phyloP scores from a whole-genome alignment of 345 rosid genomes.

The Acer negundo region DNA sequence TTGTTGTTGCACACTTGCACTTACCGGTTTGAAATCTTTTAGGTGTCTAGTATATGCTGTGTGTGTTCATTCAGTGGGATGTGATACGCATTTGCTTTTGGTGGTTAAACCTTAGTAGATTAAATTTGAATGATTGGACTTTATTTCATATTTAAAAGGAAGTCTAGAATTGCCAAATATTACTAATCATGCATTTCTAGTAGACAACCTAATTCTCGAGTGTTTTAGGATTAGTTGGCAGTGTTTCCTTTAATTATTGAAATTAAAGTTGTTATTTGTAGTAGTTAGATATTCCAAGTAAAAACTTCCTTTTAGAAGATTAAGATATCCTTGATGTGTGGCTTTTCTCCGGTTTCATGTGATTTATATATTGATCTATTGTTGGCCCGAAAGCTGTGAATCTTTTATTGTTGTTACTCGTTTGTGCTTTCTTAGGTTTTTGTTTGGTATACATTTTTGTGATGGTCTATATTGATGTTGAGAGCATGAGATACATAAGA shows the following conservation, averaged over 20 bases:
- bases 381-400: not conserved
- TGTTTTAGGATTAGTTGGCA: not conserved
- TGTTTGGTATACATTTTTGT: not conserved
- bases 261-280: not conserved
- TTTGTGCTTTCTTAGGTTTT: not conserved
- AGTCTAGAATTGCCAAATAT: not conserved
- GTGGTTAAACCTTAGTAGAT: not conserved
- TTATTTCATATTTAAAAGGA: not conserved
- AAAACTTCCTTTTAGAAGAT: not conserved
- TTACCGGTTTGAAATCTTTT: not conserved
- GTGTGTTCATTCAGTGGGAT: not conserved
- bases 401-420: not conserved
- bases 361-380: not conserved
- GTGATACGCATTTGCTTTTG: not conserved
- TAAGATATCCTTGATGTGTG: not conserved
- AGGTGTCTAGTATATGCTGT: not conserved
- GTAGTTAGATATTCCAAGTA: not conserved
- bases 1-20: not conserved
- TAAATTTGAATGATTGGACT: not conserved
- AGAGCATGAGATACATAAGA: not conserved
- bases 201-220: not conserved
- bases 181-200: not conserved
- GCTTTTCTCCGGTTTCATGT: not conserved
- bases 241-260: not conserved
- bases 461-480: not conserved